These are phyloP conservation scores for Gossypium ekmanianum DNA, from an alignment of 345 rosid species.

Conservation along the genomic window DNA sequence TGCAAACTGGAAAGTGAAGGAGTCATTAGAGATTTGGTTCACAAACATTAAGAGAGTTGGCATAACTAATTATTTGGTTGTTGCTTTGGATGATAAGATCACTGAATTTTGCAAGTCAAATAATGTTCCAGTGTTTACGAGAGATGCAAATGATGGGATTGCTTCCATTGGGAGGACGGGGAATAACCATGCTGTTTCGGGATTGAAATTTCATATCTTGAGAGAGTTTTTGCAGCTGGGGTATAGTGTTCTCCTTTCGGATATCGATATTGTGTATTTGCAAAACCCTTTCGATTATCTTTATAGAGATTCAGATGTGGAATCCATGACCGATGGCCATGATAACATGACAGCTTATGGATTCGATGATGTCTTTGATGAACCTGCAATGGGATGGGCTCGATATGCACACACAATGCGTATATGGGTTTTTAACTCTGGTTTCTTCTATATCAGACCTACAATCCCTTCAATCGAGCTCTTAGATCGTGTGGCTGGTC, in stretches of 20 bases:
- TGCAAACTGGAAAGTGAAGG: constrained; percentile 76
- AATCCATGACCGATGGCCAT: constrained; percentile 96
- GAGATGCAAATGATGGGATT: constrained; percentile 63
- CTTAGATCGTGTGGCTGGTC: constrained; percentile 80
- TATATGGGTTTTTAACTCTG: constrained; percentile 96
- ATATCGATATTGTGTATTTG: constrained; percentile 74
- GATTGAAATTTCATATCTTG: constrained; percentile 73
- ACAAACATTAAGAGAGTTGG: constrained; percentile 72
- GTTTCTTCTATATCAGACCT: constrained; percentile 87
- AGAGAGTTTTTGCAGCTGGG: constrained; percentile 30
- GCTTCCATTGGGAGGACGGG: constrained; percentile 77
- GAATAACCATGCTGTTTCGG: constrained; percentile 93
- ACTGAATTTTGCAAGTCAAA: constrained; percentile 67
- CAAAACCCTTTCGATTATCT: constrained; percentile 85
- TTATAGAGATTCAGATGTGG: constrained; percentile 86
- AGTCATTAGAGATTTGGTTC: constrained; percentile 80
- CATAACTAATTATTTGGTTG: constrained; percentile 65
- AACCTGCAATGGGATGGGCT: constrained; percentile 97
- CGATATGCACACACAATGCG: constrained; percentile 95
- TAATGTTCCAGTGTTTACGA: constrained; percentile 70
- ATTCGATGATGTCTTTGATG: constrained; percentile 76
- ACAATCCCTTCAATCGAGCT: constrained; percentile 85
- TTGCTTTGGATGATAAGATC: constrained; percentile 71
- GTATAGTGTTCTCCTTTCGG: constrained; percentile 68
- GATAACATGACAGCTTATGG: constrained; percentile 81